Evolutionary conservation across 345 rosid species (phyloP).

Genomic region (Gynandropsis gynandra): DNA sequence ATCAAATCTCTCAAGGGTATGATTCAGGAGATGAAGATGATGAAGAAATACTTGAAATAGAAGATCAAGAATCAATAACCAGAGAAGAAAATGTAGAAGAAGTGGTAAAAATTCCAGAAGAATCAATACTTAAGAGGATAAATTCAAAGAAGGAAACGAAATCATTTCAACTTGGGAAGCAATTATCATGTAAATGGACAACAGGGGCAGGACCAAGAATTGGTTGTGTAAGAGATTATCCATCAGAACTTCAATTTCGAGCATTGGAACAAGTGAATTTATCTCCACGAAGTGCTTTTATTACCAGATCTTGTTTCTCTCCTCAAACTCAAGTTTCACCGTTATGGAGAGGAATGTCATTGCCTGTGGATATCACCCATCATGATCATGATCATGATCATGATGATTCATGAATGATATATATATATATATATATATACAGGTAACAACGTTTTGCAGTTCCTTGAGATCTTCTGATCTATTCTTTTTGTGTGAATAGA

Average conservation of each 20-base stretch:
- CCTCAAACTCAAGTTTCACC: conserved; percentile 28
- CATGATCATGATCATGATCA: too few species aligned
- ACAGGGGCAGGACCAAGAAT: conserved; percentile 97
- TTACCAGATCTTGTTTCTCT: conserved; percentile 31
- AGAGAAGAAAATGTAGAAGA: conserved; percentile 23
- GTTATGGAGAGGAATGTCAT: conserved; percentile 25
- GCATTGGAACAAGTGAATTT: conserved; percentile 79
- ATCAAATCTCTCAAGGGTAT: conserved; percentile 27
- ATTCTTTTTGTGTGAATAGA: conserved; percentile 64
- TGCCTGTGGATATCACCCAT: conserved; percentile 24
- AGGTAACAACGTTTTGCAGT: too few species aligned
- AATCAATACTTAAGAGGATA: conserved; percentile 48
- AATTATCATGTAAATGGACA: conserved; percentile 81
- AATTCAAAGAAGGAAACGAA: conserved; percentile 48
- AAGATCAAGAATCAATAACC: conserved; percentile 20
- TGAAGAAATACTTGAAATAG: conserved; percentile 16
- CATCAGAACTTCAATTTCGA: conserved; percentile 69
- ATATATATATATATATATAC: too few species aligned
- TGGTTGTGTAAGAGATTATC: conserved; percentile 87
- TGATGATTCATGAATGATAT: too few species aligned
- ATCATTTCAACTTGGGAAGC: conserved; percentile 78
- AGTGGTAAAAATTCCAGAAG: conserved; percentile 33
- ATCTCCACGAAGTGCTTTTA: conserved; percentile 58
- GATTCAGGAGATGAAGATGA: conserved; percentile 35
- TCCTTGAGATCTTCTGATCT: conserved; percentile 21